These are phyloP conservation scores for Chaetomium fimeti DNA, from an alignment of 495 filamentous ascomycete genomes.

Conservation along the genomic window DNA sequence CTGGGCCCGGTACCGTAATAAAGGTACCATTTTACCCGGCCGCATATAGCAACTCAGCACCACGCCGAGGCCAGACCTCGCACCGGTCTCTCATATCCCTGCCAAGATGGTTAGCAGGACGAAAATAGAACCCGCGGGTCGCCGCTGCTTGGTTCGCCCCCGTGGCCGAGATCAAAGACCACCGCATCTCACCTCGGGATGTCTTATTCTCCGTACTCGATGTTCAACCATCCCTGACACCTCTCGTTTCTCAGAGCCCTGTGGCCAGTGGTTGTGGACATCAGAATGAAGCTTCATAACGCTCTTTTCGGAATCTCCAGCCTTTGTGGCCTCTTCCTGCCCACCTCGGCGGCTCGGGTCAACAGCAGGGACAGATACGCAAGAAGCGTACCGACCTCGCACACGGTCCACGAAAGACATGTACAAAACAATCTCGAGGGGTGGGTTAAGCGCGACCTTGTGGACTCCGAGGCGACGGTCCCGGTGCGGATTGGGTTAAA, in stretches of 20 bases:
- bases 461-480: slow-evolving; percentile 29
- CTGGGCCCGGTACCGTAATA: slow-evolving; percentile 19
- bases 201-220: not conserved
- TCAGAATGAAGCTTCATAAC: slow-evolving; percentile 7
- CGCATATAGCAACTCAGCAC: not conserved
- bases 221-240: not conserved
- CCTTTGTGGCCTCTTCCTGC: slow-evolving; percentile 5
- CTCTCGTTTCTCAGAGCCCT: not conserved
- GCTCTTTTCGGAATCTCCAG: slow-evolving; percentile 1
- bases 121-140: slow-evolving; percentile 15
- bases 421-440: slow-evolving; percentile 23
- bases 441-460: slow-evolving; percentile 36
- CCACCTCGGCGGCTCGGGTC: not conserved
- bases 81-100: slow-evolving; percentile 1
- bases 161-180: slow-evolving; percentile 6
- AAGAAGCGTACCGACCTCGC: slow-evolving; percentile 5
- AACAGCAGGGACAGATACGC: not conserved
- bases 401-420: slow-evolving; percentile 28
- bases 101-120: slow-evolving; percentile 10
- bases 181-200: not conserved
- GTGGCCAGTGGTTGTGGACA: not conserved
- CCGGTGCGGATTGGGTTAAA: slow-evolving; percentile 39
- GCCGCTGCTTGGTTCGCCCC: slow-evolving; percentile 10
- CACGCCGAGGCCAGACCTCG: slow-evolving; percentile 6
- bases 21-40: slow-evolving; percentile 18